Percentiles rank a stretch among this genome's conserved stretches.
phyloP scores from a whole-genome alignment of 2,329 filamentous ascomycete genomes.

The Alternaria sp. region DNA sequence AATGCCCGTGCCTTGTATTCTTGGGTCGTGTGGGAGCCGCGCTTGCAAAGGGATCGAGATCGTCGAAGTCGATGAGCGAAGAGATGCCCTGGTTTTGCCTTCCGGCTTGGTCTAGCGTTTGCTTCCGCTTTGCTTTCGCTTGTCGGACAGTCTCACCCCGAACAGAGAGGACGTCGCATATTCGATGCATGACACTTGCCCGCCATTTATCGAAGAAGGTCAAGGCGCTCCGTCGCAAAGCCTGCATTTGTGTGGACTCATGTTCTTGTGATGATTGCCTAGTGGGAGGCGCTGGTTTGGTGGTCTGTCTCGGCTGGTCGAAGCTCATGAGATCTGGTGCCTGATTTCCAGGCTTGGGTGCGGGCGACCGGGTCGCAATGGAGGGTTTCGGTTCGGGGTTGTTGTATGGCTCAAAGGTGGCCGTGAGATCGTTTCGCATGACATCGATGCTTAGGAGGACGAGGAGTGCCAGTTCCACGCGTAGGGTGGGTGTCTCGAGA shows the following conservation, averaged over 20 bases:
- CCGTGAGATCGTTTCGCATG: slow-evolving; percentile 47
- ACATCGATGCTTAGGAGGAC: slow-evolving; percentile 53
- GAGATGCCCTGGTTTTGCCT: slow-evolving; percentile 29
- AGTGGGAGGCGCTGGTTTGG: slow-evolving; percentile 14
- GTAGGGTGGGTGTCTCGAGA: slow-evolving; percentile 50
- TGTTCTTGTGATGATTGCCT: slow-evolving; percentile 56
- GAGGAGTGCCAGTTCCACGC: slow-evolving; percentile 54
- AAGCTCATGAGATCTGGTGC: slow-evolving; percentile 40
- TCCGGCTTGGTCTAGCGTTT: slow-evolving; percentile 22
- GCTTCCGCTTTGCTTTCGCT: slow-evolving; percentile 43
- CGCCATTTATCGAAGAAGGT: slow-evolving; percentile 83
- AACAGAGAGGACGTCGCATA: slow-evolving; percentile 67
- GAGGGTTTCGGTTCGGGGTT: slow-evolving; percentile 20
- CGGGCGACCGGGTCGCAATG: not conserved
- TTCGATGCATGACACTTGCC: slow-evolving; percentile 68
- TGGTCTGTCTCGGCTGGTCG: slow-evolving; percentile 36
- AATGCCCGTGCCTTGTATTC: slow-evolving; percentile 23
- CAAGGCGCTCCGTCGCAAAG: slow-evolving; percentile 72
- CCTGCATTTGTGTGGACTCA: slow-evolving; percentile 59
- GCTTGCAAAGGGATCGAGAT: slow-evolving; percentile 28
- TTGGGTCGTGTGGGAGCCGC: not conserved
- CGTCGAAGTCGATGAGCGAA: slow-evolving; percentile 35
- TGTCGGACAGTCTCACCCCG: slow-evolving; percentile 35
- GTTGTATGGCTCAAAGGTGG: slow-evolving; percentile 34
- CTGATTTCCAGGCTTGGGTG: slow-evolving; percentile 13